Evolutionary conservation across 2,329 filamentous ascomycete species (phyloP), one percentile per base, ranked within the genome.

Genomic region (Colletotrichum sp.): DNA sequence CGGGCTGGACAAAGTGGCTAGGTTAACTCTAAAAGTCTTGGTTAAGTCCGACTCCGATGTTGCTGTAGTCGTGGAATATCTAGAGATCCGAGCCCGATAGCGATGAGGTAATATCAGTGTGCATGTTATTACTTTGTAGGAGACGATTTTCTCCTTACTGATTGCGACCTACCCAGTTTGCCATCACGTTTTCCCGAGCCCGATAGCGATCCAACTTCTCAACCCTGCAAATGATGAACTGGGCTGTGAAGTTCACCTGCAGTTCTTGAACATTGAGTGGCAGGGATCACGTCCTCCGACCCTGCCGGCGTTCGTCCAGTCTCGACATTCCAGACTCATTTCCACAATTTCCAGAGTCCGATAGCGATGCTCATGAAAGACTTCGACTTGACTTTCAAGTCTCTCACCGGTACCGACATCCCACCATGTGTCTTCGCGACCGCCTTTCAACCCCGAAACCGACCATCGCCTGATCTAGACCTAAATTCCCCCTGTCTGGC

Each of bases 381-480:
- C 34, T 16, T 36, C 7, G 34, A 2, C 1, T 2, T 16, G 7
- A 36, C 0, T 36, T 16, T 5, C 0, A 44, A 44, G 18, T 44
- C 9, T 44, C 39, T 1, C 39, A 0, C 39, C 39, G 5, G 12
- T 49, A n/a, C 9, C 39, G 18, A 49, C 39, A n/a, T 49, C 8
- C 0, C 39, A n/a, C 18, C 39, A 2, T 44, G 18, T 44, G 1
- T n/a, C 18, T 49, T 12, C 39, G 18, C 0, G 18, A 7, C 1
- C 39, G 39, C 2, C 3, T n/a, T 49, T 2, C 0, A 3, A n/a
- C 18, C 39, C 18, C 18, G 18, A 44, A 44, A 44, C 39, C 39
- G 18, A 44, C 39, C 0, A 44, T 0, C 18, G 0, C 39, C 5
- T 7, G 9, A 0, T 44, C 18, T n/a, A 0, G 9, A 44, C 18